A percentile compares a stretch with the other conserved stretches of the same genome.
phyloP scores from a whole-genome alignment of 2,329 filamentous ascomycete species.

The Catunica adiposa region DNA sequence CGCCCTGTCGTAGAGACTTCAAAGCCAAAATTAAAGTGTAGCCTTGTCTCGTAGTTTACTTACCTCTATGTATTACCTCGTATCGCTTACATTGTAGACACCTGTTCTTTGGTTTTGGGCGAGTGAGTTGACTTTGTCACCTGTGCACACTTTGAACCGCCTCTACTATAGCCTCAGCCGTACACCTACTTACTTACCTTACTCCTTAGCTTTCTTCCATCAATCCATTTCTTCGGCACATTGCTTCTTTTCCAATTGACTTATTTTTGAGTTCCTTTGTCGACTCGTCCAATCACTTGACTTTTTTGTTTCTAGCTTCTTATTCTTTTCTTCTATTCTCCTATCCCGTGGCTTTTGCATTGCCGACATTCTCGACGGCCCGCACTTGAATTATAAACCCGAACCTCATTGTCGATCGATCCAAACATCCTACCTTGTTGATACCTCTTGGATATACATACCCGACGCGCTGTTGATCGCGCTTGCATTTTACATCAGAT shows the following conservation, averaged over 20 bases:
- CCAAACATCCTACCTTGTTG: slow-evolving; percentile 1
- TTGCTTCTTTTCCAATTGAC: background rate
- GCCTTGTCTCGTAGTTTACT: background rate
- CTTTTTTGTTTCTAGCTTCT: slow-evolving; percentile 8
- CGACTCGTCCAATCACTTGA: slow-evolving; percentile 16
- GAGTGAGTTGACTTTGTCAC: slow-evolving; percentile 8
- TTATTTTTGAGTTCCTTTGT: slow-evolving; percentile 13
- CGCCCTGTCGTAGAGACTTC: background rate
- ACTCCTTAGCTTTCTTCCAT: background rate
- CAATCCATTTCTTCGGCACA: background rate
- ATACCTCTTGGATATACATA: background rate
- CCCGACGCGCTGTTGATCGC: slow-evolving; percentile 7
- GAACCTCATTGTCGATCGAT: slow-evolving; percentile 2
- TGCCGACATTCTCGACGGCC: background rate
- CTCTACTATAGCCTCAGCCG: slow-evolving; percentile 11
- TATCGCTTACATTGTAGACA: slow-evolving; percentile 13
- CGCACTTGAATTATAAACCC: background rate
- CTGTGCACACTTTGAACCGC: slow-evolving; percentile 6
- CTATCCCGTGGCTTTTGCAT: background rate
- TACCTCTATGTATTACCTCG: background rate
- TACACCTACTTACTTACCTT: slow-evolving; percentile 6
- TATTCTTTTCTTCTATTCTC: slow-evolving; percentile 12
- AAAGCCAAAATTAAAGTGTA: background rate
- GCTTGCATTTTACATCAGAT: background rate
- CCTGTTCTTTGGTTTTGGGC: slow-evolving; percentile 13